Evolutionary conservation across 2,329 filamentous ascomycete genomes (phyloP).

Genomic region (Claviceps paspali): DNA sequence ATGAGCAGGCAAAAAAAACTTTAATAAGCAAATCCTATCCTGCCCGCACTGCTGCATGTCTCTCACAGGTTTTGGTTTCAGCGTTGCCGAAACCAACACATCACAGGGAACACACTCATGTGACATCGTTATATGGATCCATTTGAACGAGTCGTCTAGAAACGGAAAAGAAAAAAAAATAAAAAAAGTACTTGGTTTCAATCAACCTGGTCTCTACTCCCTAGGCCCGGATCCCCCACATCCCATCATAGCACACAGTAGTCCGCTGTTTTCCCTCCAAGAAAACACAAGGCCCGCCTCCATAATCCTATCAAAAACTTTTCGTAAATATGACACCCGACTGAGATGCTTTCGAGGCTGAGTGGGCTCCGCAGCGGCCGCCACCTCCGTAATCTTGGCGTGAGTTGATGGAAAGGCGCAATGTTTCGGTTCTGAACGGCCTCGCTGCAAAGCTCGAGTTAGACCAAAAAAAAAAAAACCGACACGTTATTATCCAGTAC

Average conservation of each 20-base stretch:
- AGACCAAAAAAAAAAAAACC: neutral
- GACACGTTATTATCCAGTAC: neutral
- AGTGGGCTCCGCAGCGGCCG: slow-evolving; percentile 26
- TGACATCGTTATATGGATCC: slow-evolving; percentile 2
- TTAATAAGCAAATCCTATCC: too few species aligned
- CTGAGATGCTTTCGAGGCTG: slow-evolving; percentile 31
- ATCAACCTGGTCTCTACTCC: slow-evolving; percentile 39
- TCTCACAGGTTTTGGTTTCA: neutral
- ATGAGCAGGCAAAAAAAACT: too few species aligned
- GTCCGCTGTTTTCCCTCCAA: slow-evolving; percentile 29
- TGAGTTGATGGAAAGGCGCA: slow-evolving; percentile 19
- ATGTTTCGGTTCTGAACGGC: slow-evolving; percentile 18
- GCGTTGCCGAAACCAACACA: neutral
- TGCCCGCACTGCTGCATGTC: neutral
- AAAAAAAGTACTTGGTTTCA: slow-evolving; percentile 37
- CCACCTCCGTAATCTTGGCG: slow-evolving; percentile 29
- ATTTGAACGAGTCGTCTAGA: slow-evolving; percentile 19
- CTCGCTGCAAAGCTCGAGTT: slow-evolving; percentile 11
- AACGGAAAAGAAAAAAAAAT: slow-evolving; percentile 19
- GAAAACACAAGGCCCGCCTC: slow-evolving; percentile 33
- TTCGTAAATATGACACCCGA: slow-evolving; percentile 41
- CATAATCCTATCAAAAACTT: slow-evolving; percentile 40
- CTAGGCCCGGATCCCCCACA: slow-evolving; percentile 32
- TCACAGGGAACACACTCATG: neutral
- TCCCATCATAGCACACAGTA: slow-evolving; percentile 35